Evolutionary conservation across 2,329 filamentous ascomycete genomes (phyloP).

Genomic region (Verticillium zaregamsianum): DNA sequence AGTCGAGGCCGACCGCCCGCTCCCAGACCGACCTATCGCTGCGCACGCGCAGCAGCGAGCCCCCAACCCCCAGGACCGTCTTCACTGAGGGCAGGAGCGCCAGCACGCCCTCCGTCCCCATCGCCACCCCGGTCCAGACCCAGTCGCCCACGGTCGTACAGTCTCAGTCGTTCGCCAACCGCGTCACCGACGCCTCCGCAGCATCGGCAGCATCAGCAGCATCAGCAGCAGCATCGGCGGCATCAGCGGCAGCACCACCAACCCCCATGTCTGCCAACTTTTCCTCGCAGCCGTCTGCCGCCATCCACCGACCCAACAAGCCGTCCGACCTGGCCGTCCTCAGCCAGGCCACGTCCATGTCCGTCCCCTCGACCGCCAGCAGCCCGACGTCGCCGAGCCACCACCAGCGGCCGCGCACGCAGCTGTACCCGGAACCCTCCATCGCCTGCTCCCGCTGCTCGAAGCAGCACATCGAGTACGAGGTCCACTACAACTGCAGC

Average conservation of each 20-base stretch:
- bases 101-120: slow-evolving; percentile 28
- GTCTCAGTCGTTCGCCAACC: slow-evolving; percentile 30
- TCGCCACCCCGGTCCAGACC: slow-evolving; percentile 14
- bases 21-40: slow-evolving; percentile 62
- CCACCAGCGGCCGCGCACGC: slow-evolving; percentile 34
- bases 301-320: slow-evolving; percentile 21
- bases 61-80: slow-evolving; percentile 30
- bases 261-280: slow-evolving; percentile 10
- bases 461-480: slow-evolving; percentile 72
- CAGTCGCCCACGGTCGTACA: slow-evolving; percentile 11
- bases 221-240: too few species aligned
- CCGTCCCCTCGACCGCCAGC: slow-evolving; percentile 24
- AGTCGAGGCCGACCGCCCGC: slow-evolving; percentile 47
- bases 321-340: slow-evolving; percentile 36
- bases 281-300: slow-evolving; percentile 10
- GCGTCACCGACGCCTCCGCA: slow-evolving; percentile 17
- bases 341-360: slow-evolving; percentile 23
- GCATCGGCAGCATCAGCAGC: background rate
- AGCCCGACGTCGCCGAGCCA: slow-evolving; percentile 29
- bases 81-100: slow-evolving; percentile 38
- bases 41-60: slow-evolving; percentile 35
- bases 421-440: slow-evolving; percentile 64
- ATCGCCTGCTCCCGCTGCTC: slow-evolving; percentile 70
- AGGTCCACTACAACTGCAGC: slow-evolving; percentile 78
- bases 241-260: too few species aligned